Base-by-base conservation (phyloP, 768 basidiomycete species). In the Multifurca ochricompacta region DNA sequence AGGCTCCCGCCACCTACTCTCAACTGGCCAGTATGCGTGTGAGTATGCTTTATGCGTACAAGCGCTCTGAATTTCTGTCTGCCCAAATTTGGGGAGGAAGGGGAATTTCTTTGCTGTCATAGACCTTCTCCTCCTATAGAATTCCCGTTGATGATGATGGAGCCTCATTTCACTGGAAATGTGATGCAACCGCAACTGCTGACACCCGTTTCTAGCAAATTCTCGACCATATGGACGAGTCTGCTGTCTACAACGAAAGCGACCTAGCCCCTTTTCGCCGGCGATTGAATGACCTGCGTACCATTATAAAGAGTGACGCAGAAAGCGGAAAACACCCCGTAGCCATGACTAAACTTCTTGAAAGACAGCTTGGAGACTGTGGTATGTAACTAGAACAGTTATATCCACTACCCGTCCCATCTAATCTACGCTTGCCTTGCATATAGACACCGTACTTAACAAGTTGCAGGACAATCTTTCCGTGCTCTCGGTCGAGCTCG, bases 21-120 rank as follows among this genome's bases (percentile, higher is more conserved):
- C 96, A 98, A 65, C 83, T 98, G 59, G 91, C 92, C 35, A 92
- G 87, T 56, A 96, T 99, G 86, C 75, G 88, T 71, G 93, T 97
- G 65, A 79, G 92, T 84, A 48, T 53, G 40, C 48, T 48, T 51
- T 32, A 43, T 21, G 9, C 28, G 19, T 37, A 19, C 18, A 39
- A 31, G 41, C 43, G 42, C 42, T 23, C 37, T 30, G 16, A n/a
- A 52, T 36, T 36, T 47, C n/a, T n/a, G n/a, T n/a, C n/a, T 19
- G 32, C 41, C 39, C 39, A 14, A 43, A 59, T 54, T 49, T 10
- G 43, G 50, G 44, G 25, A 47, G 44, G 25, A 23, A 18, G 34
- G 11, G 41, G 16, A 25, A 31, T 9, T 21, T 27, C 18, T 47
- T 40, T 42, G 36, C 16, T 41, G 37, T 40, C 51, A 13, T 44